A percentile compares a stretch with the other conserved stretches of the same genome.
These are phyloP conservation scores for Ogataea paradorogensis DNA, from an alignment of 805 yeast species.

Conservation along the genomic window DNA sequence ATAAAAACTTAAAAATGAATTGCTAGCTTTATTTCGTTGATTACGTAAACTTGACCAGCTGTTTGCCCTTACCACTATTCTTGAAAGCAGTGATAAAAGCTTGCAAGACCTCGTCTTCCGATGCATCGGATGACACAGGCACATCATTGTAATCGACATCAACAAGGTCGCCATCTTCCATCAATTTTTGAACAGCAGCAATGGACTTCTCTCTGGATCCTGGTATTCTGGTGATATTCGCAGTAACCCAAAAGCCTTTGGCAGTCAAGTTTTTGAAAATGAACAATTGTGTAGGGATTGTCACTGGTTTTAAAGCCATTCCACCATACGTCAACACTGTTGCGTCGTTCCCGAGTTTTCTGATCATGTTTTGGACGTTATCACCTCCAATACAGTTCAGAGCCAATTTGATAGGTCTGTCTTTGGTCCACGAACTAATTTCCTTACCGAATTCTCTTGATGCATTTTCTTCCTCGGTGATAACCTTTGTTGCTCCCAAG, in stretches of 20 bases:
- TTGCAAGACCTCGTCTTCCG: conserved; percentile 41
- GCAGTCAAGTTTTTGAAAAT: conserved; percentile 86
- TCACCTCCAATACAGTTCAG: conserved; percentile 94
- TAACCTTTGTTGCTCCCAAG: conserved; percentile 84
- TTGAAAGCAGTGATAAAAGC: conserved; percentile 44
- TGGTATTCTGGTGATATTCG: conserved; percentile 58
- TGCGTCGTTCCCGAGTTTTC: conserved; percentile 75
- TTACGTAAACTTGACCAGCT: conserved; percentile 31
- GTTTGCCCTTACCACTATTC: conserved; percentile 42
- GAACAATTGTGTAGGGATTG: conserved; percentile 82
- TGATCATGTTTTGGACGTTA: conserved; percentile 74
- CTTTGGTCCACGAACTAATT: conserved; percentile 52
- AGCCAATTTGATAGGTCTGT: conserved; percentile 65
- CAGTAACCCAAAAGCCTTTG: conserved; percentile 92
- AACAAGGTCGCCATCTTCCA: conserved; percentile 52
- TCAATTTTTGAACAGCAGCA: conserved; percentile 51
- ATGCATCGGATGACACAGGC: conserved; percentile 30
- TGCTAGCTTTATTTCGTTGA: neutral
- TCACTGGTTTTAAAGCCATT: conserved; percentile 94
- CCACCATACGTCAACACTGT: conserved; percentile 92
- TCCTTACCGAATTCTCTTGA: conserved; percentile 64
- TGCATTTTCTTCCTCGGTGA: conserved; percentile 81
- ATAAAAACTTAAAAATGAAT: too few species aligned
- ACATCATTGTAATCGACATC: conserved; percentile 46
- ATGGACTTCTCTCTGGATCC: conserved; percentile 56